Conservation (phyloP, 371 early-diverging fungal genomes). For the Hamiltosporidium tvaerminnensis region DNA sequence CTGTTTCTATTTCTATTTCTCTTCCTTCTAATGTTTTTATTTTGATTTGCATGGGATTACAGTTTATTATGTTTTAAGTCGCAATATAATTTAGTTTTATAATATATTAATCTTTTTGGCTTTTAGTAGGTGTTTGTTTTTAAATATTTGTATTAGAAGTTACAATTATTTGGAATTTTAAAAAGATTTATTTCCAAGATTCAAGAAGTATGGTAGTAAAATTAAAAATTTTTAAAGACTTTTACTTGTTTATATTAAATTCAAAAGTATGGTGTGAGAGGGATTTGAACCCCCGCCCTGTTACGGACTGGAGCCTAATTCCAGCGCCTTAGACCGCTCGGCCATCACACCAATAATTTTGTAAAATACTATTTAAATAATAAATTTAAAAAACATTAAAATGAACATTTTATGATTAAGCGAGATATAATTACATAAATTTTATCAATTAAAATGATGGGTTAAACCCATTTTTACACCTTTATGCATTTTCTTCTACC, state of each 20-base stretch:
- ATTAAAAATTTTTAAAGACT: neutral
- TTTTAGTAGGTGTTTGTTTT: neutral
- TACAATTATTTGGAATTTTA: neutral
- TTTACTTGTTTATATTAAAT: neutral
- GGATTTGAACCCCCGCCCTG: slow-evolving; percentile 48
- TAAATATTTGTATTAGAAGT: neutral
- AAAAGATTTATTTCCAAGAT: neutral
- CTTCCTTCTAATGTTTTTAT: slow-evolving; percentile 39
- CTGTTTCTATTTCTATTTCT: slow-evolving; percentile 35
- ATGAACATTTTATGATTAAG: too few species aligned
- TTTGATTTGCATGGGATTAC: slow-evolving; percentile 41
- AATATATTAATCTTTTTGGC: neutral
- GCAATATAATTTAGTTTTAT: too few species aligned
- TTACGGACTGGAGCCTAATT: slow-evolving; percentile 45
- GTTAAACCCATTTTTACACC: too few species aligned
- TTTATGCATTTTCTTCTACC: too few species aligned
- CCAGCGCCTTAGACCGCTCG: slow-evolving; percentile 52
- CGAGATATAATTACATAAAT: too few species aligned
- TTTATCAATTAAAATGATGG: too few species aligned
- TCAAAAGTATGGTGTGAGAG: slow-evolving; percentile 32
- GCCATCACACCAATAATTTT: slow-evolving; percentile 32
- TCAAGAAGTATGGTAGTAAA: neutral
- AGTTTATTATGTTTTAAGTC: too few species aligned
- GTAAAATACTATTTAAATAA: neutral
- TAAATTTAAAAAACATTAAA: neutral